Evolutionary conservation across 176 grass and related monocot genomes (phyloP).

Genomic region (Triticum timopheevii): DNA sequence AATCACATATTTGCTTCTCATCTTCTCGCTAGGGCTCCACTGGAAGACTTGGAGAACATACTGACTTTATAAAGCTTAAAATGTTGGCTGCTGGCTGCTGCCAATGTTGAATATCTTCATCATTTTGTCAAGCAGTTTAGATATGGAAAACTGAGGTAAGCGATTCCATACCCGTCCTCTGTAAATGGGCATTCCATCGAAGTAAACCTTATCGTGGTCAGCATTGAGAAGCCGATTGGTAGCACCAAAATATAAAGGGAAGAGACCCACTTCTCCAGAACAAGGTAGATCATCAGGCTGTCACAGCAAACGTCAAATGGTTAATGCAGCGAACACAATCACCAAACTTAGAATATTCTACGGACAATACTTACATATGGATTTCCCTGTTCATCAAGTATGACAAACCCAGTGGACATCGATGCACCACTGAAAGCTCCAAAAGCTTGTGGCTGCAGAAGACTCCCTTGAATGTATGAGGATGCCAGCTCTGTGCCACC

Average conservation of each 20-base stretch:
- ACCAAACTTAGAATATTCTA: constrained; percentile 11
- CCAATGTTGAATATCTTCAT: background rate
- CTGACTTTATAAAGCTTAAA: background rate
- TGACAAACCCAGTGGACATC: constrained; percentile 81
- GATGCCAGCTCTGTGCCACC: constrained; percentile 86
- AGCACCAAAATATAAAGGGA: constrained; percentile 81
- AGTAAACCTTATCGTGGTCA: constrained; percentile 89
- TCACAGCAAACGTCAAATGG: constrained; percentile 14
- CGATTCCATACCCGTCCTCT: constrained; percentile 63
- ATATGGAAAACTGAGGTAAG: background rate
- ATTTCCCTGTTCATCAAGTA: constrained; percentile 81
- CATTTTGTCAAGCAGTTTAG: background rate
- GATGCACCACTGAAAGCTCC: constrained; percentile 77
- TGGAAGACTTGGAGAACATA: background rate
- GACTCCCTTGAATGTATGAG: constrained; percentile 75
- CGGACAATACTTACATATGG: constrained; percentile 67
- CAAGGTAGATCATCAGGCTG: constrained; percentile 90
- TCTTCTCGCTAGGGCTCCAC: background rate
- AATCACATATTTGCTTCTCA: background rate
- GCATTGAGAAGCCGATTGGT: constrained; percentile 71
- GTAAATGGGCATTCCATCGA: constrained; percentile 92
- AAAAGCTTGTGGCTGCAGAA: constrained; percentile 77
- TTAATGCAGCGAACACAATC: constrained; percentile 23
- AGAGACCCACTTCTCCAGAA: constrained; percentile 86
- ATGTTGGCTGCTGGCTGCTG: background rate